Base-by-base conservation (phyloP, 2,329 filamentous ascomycete species). In the Penicillium sp. region DNA sequence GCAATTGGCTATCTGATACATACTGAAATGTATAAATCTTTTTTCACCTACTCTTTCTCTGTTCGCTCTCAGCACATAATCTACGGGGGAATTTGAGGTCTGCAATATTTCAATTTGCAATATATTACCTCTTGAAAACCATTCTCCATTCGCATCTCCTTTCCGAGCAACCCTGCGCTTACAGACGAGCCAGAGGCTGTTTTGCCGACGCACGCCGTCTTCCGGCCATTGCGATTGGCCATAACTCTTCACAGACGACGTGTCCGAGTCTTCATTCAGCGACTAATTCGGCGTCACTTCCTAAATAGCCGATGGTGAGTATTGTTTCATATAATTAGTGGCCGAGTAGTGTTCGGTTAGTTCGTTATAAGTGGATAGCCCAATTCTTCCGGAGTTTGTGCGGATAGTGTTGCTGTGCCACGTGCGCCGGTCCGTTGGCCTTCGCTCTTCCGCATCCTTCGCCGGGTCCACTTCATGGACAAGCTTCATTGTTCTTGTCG, bases 1-100 rank as follows among this genome's bases (percentile, higher is more conserved):
- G 71, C 68, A 72, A 59, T 60, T 63, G 55, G 57, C 57, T 66
- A 60, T 63, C 59, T 67, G 61, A 68, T 70, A 71, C 67, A 71
- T 63, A 69, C 57, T 65, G 61, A 67, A 61, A 69, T 69, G 64
- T 72, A 68, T 64, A 37, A 30, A 33, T 30, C 28, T 19, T 6
- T 53, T 35, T 62, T 65, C 61, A 62, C 35, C 30, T 66, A 58
- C 51, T 55, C 52, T 38, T 38, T 58, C 60, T 57, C 53, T 58
- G 51, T 46, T 62, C 56, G 65, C 55, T 61, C 52, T 53, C 65
- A 64, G 58, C n/a, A 35, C 46, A 22, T 35, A 35, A 51, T 51
- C 46, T 7, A 52, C n/a, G 40, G 26, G 1, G 13, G 5, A n/a
- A 13, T 22, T 22, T 8, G 14, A 5, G 1, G n/a, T 33, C 26